Base-by-base conservation (phyloP, 108 stramenopile genomes). In the Nitzschia sp. region DNA sequence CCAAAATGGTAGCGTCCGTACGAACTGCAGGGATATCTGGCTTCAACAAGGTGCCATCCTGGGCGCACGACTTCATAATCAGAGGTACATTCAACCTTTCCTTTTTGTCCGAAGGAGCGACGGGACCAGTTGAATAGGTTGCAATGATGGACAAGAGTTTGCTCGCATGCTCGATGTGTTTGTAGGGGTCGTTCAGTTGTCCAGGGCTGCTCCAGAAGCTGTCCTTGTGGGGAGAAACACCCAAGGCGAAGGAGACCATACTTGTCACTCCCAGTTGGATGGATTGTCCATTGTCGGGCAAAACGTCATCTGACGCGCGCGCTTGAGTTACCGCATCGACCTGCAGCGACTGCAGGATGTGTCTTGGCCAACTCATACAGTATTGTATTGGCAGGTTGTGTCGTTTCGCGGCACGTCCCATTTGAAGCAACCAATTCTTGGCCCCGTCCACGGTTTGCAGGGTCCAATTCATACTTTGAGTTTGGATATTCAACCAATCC, bases 401-500 rank as follows among this genome's bases (percentile, higher is more conserved):
- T 0, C 45, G 60, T 23, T 57, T 31, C 26, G 82, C 82, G 19
- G 59, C 78, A 48, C 26, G 21, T 32, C 62, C 68, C 75, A 83
- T 79, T 45, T 76, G 59, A 28, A 26, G 3, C 19, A 79, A 55
- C 78, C 78, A 83, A n/a, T 30, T 13, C 0, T 29, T 0, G 15
- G 53, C 77, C 2, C 59, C 32, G 9, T 58, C 61, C 11, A 66
- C 22, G 46, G 36, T 44, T 41, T 31, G 9, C 21, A 76, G 58
- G 6, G 66, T 50, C 21, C 19, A 38, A 32, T 58, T 41, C 58
- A 72, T 52, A 29, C 41, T 21, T 48, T 76, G 63, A 29, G 63
- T 73, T 58, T 79, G 64, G 33, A 54, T 53, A 50, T 73, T 66
- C 5, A 83, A 45, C 82, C 82, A 83, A 70, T 83, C 82, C 56